These are phyloP conservation scores for Coemansia sp. DNA, from an alignment of 192 early-diverging fungal genomes.

Conservation along the genomic window DNA sequence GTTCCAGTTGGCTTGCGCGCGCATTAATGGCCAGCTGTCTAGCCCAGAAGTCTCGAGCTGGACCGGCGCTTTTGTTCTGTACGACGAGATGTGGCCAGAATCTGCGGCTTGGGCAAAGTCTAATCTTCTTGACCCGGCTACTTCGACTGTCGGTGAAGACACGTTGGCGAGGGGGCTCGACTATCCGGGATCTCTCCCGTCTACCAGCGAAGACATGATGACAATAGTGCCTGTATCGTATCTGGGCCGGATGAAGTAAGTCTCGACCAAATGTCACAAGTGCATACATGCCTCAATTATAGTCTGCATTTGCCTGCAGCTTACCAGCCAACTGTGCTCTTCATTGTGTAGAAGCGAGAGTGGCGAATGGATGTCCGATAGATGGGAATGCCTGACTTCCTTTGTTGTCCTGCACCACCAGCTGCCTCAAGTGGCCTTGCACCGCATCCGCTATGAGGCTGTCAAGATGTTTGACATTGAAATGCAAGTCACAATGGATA, in stretches of 20 bases:
- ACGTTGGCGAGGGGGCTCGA: conserved; percentile 34
- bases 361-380: conserved; percentile 49
- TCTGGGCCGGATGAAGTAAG: conserved; percentile 47
- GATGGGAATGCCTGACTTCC: conserved; percentile 47
- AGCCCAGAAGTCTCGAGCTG: conserved; percentile 38
- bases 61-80: conserved; percentile 40
- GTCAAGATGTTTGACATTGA: conserved; percentile 47
- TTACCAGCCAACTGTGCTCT: no score
- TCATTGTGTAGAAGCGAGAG: conserved; percentile 25
- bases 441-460: conserved; percentile 45
- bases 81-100: conserved; percentile 30
- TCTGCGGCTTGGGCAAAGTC: conserved; percentile 16
- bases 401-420: conserved; percentile 41
- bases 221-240: conserved; percentile 44
- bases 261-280: background rate
- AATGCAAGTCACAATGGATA: conserved; percentile 47
- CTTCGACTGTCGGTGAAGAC: conserved; percentile 15
- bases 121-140: conserved; percentile 14
- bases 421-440: conserved; percentile 40
- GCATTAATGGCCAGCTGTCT: conserved; percentile 21
- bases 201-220: conserved; percentile 21
- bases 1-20: conserved; percentile 24
- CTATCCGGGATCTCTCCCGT: conserved; percentile 43
- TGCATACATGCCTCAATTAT: background rate
- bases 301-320: background rate